These are phyloP conservation scores for Aspergillus eucalypticola DNA, from an alignment of 2,329 filamentous ascomycete species.

Conservation along the genomic window DNA sequence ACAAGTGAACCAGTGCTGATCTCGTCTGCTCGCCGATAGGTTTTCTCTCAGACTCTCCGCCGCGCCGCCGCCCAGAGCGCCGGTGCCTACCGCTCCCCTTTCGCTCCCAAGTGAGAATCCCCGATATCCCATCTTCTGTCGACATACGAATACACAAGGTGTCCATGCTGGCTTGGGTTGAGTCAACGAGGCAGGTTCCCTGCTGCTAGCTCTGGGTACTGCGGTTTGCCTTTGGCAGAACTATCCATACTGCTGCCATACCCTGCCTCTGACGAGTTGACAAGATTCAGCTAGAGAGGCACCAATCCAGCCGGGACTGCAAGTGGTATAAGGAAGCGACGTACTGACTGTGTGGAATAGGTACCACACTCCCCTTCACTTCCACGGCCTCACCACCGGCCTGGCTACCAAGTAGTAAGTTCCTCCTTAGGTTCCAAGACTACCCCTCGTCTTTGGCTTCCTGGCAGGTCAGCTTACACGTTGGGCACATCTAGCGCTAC, in stretches of 20 bases:
- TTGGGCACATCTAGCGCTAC: conserved; percentile 36
- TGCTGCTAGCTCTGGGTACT: not conserved
- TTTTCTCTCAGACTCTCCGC: conserved; percentile 37
- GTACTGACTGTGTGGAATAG: conserved; percentile 35
- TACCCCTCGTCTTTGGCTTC: not conserved
- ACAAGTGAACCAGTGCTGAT: conserved; percentile 19
- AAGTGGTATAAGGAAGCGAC: not conserved
- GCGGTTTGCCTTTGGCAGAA: not conserved
- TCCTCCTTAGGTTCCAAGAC: not conserved
- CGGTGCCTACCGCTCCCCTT: conserved; percentile 55
- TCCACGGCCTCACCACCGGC: conserved; percentile 52
- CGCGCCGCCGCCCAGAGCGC: conserved; percentile 40
- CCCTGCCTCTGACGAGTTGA: not conserved
- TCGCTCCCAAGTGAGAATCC: conserved; percentile 57
- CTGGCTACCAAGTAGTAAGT: conserved; percentile 50
- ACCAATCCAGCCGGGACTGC: not conserved
- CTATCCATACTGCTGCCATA: not conserved
- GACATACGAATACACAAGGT: not conserved
- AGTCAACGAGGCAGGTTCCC: not conserved
- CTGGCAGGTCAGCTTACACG: not conserved
- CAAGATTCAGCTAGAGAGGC: not conserved
- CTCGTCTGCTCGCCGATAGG: conserved; percentile 18
- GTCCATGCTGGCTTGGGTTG: not conserved
- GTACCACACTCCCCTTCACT: conserved; percentile 51
- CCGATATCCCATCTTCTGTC: conserved; percentile 4